phyloP scores from a whole-genome alignment of 2,329 filamentous ascomycete genomes.

The Penicillium sp. region DNA sequence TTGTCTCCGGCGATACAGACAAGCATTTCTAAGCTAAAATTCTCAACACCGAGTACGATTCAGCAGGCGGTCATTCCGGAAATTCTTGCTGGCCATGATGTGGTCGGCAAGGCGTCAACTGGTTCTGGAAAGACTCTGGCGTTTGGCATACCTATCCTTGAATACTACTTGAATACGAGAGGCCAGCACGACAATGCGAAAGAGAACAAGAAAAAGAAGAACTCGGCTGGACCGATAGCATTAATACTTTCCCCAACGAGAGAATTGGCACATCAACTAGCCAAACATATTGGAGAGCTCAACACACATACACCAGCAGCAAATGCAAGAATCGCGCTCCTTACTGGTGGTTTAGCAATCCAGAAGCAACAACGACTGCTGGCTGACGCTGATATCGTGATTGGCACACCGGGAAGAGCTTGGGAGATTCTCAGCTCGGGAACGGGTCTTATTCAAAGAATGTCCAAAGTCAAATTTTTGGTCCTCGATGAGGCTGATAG shows the following conservation, averaged over 20 bases:
- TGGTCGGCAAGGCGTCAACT: slow-evolving; percentile 93
- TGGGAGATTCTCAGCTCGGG: slow-evolving; percentile 90
- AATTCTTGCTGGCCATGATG: slow-evolving; percentile 77
- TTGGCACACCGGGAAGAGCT: slow-evolving; percentile 84
- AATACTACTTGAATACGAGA: slow-evolving; percentile 64
- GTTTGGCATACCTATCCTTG: slow-evolving; percentile 89
- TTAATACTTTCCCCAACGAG: slow-evolving; percentile 86
- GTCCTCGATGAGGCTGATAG: slow-evolving; percentile 94
- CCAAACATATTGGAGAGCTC: slow-evolving; percentile 73
- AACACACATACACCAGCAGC: slow-evolving; percentile 63
- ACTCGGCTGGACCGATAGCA: slow-evolving; percentile 57
- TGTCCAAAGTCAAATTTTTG: slow-evolving; percentile 73
- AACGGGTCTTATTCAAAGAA: slow-evolving; percentile 62
- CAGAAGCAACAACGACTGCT: slow-evolving; percentile 89
- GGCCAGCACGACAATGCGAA: slow-evolving; percentile 22
- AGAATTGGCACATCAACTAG: slow-evolving; percentile 89
- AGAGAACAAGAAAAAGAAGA: slow-evolving; percentile 38
- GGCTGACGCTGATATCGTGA: slow-evolving; percentile 80
- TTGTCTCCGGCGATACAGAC: slow-evolving; percentile 69
- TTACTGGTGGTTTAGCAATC: slow-evolving; percentile 90
- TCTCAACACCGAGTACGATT: slow-evolving; percentile 75
- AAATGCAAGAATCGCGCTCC: slow-evolving; percentile 64
- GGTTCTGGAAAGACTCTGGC: slow-evolving; percentile 96
- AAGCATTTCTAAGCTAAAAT: slow-evolving; percentile 74
- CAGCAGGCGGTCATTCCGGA: slow-evolving; percentile 76